A percentile compares a stretch with the other conserved stretches of the same genome.
These are phyloP conservation scores for Debaryomyces maramus DNA, from an alignment of 805 yeast genomes.

Conservation along the genomic window DNA sequence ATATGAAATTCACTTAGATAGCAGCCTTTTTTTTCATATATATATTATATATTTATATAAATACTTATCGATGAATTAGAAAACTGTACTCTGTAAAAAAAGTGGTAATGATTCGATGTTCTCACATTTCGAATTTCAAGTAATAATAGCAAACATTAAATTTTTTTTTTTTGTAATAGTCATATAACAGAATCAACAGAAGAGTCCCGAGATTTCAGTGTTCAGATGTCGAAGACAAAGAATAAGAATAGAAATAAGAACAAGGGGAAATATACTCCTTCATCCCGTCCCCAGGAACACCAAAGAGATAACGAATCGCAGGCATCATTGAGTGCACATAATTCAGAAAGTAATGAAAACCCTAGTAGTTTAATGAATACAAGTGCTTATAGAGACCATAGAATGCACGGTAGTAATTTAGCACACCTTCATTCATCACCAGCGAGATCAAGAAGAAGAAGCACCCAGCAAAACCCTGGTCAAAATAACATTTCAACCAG, in stretches of 20 bases:
- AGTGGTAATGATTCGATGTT: too few relatives aligned
- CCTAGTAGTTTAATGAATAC: not conserved
- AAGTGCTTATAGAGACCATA: slow-evolving; percentile 32
- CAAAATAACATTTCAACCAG: slow-evolving; percentile 2
- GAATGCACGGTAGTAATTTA: slow-evolving; percentile 23
- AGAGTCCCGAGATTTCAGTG: too few relatives aligned
- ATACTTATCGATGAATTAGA: too few relatives aligned
- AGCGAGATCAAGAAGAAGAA: slow-evolving; percentile 29
- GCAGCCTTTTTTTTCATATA: too few relatives aligned
- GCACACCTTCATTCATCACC: slow-evolving; percentile 30
- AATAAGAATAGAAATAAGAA: slow-evolving; percentile 15
- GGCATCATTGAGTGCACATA: slow-evolving; percentile 12
- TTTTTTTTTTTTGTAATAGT: not conserved
- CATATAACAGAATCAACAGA: too few relatives aligned
- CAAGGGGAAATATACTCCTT: not conserved
- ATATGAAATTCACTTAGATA: too few relatives aligned
- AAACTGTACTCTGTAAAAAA: too few relatives aligned
- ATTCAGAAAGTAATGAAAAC: slow-evolving; percentile 5
- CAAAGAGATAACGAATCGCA: slow-evolving; percentile 7
- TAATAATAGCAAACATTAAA: not conserved
- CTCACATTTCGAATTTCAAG: not conserved
- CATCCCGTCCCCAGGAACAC: not conserved
- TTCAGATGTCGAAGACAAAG: slow-evolving; percentile 22
- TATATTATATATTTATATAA: too few relatives aligned
- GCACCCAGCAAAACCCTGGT: slow-evolving; percentile 7